Conservation (phyloP, 768 basidiomycete genomes). For the Cystobasidium ongulense region DNA sequence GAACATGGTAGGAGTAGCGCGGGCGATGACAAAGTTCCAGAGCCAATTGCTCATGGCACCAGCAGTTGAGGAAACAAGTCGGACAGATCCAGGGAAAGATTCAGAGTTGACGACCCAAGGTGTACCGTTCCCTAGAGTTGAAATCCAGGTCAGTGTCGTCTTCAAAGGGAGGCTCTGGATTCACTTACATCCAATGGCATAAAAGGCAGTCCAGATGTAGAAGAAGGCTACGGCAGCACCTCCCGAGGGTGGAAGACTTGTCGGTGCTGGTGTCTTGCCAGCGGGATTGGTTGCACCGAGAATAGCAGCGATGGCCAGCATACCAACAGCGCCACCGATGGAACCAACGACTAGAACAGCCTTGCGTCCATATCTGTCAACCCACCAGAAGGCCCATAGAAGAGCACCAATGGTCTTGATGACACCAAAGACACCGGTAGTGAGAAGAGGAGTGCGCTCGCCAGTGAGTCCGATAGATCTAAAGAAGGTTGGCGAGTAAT, state of each 20-base stretch:
- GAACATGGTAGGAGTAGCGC: constrained; percentile 45
- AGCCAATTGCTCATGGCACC: constrained; percentile 38
- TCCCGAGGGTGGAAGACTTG: constrained; percentile 35
- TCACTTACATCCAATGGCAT: constrained; percentile 36
- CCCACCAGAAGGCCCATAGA: constrained; percentile 43
- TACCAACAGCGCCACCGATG: constrained; percentile 25
- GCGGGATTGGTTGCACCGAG: constrained; percentile 18
- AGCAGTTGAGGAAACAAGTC: constrained; percentile 40
- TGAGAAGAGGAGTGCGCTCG: constrained; percentile 34
- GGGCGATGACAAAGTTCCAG: constrained; percentile 43
- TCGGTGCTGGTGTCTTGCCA: not conserved
- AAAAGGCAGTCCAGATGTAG: constrained; percentile 42
- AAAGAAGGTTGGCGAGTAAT: constrained; percentile 53
- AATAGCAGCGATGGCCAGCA: constrained; percentile 25
- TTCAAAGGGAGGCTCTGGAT: constrained; percentile 14
- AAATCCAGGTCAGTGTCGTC: constrained; percentile 32
- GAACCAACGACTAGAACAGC: constrained; percentile 29
- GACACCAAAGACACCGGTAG: constrained; percentile 51
- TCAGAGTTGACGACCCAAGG: constrained; percentile 51
- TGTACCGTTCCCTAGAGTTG: constrained; percentile 49
- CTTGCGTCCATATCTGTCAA: constrained; percentile 27
- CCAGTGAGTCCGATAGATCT: constrained; percentile 46
- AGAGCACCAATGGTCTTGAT: constrained; percentile 47
- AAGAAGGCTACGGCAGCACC: constrained; percentile 42
- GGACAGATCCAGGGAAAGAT: constrained; percentile 46